Base-by-base conservation (phyloP, 139 green algal genomes). In the Coccomyxa sp. region DNA sequence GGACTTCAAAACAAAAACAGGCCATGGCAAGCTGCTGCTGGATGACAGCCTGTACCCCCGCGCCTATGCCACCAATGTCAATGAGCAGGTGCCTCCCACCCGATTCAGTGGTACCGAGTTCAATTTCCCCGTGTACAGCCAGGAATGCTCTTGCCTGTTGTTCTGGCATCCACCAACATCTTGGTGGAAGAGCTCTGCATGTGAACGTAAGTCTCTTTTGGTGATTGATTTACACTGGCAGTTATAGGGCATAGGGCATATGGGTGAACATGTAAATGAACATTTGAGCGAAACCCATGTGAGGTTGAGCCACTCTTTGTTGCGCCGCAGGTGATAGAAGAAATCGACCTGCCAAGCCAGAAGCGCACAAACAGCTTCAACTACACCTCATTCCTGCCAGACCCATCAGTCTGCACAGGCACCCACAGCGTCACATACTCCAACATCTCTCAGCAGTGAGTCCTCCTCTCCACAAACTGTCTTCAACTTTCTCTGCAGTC, bases 31-130 rank as follows among this genome's bases (percentile, higher is more conserved):
- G 45, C 81, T 84, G 12, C 58, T 84, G 27, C 15, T 84, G 51
- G 81, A 84, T 60, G 32, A 51, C n/a, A 30, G 13, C 57, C 51
- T 84, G 81, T 84, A 84, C 57, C 81, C 81, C 15, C 32, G 75
- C 27, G 77, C 68, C 67, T 84, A 84, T 58, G 71, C 71, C 60
- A 84, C 71, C 71, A 81, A 84, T 32, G 81, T 84, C 14, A 80
- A 80, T 58, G 81, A 76, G 51, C 45, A 80, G 11, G 74, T 23
- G 18, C 25, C 31, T 31, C 16, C 25, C 3, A 51, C 38, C 7
- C 3, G 3, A 11, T 51, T 51, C 3, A 51, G 7, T 7, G 7
- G 7, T 7, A 7, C 38, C 38, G 38, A 51, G 38, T 11, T 51
- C 38, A 51, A 51, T 3, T 51, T 51, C 3, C 38, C 38, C 38